Percentiles rank a stretch among this genome's conserved stretches.
Conservation (phyloP, 768 basidiomycete species). For the Imleria badia region DNA sequence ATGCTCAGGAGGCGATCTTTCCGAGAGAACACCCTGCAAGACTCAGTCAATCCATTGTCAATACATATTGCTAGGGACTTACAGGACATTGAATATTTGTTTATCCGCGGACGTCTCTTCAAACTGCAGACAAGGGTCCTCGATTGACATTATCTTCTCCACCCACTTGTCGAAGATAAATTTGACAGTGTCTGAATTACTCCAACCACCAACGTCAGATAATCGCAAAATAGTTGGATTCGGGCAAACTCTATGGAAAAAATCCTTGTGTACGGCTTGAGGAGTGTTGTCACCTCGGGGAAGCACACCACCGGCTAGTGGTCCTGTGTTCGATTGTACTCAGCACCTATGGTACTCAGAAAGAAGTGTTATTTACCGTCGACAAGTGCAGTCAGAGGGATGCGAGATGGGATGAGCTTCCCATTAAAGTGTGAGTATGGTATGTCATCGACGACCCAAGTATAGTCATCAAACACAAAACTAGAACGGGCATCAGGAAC, state of each 20-base stretch:
- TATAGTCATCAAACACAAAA: conserved; percentile 43
- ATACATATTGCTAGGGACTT: not conserved
- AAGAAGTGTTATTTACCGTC: conserved; percentile 23
- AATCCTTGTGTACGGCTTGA: conserved; percentile 35
- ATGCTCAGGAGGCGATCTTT: conserved; percentile 32
- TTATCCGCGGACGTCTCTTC: conserved; percentile 18
- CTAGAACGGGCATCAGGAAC: conserved; percentile 17
- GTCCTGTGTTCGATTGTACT: conserved; percentile 25
- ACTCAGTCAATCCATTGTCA: not conserved
- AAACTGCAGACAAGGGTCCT: conserved; percentile 41
- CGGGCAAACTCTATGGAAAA: conserved; percentile 39
- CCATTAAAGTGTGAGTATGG: conserved; percentile 37
- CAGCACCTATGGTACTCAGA: not conserved
- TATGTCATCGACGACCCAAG: conserved; percentile 35
- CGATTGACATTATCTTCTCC: conserved; percentile 30
- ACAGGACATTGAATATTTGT: conserved; percentile 18
- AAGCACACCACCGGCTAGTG: conserved; percentile 38
- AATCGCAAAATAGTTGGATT: conserved; percentile 33
- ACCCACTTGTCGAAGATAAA: conserved; percentile 37
- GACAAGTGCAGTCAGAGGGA: conserved; percentile 38
- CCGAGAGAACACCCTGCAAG: conserved; percentile 30
- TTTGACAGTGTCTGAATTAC: conserved; percentile 23
- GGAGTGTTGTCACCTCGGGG: conserved; percentile 29
- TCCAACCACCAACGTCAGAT: conserved; percentile 23
- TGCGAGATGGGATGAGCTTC: conserved; percentile 35